Base-by-base conservation (phyloP, 805 yeast genomes). In the Monosporozyma aerobia region DNA sequence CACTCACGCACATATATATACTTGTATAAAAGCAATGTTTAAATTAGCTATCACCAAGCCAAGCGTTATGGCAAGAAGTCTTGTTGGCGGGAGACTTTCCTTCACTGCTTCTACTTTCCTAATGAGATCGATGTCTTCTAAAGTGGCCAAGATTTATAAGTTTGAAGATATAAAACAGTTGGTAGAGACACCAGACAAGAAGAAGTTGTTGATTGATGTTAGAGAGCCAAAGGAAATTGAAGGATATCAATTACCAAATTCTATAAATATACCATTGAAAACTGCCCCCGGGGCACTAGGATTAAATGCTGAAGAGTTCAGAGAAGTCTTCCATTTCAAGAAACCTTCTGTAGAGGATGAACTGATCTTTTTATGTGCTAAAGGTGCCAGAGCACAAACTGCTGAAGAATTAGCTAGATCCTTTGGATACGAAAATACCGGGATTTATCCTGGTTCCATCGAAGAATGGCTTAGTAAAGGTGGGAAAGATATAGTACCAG, bases 241-340 rank as follows among this genome's bases (percentile, higher is more conserved):
- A 27, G 80, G 73, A 48, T 96, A 96, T 44, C 82, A 79, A 64
- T 85, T 92, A 60, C 97, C 97, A 30, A 78, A 80, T 13, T 84
- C 98, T 5, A 69, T 90, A 53, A 94, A 94, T 65, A 78, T 92
- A 53, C 98, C 99, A 19, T 84, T 82, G 72, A 89, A 89, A 64
- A 81, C 94, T 4, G 80, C 90, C 11, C 98, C 98, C 0, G 96
- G 96, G 22, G 98, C 98, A 0, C 75, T 92, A 55, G 89, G 87
- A 48, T 77, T 92, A 49, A 70, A 83, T 1, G 77, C 78, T 5
- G 95, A 87, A 51, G 96, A 87, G 58, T 92, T 94, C 63, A 77
- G 81, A 61, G 87, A 85, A 39, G 75, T 80, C 47, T 89, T 90
- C 72, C 92, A 95, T 13, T 83, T 90, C 63, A 76, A 75, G 13